These are phyloP conservation scores for Eucalyptus decipiens DNA, from an alignment of 345 rosid species.

Conservation along the genomic window DNA sequence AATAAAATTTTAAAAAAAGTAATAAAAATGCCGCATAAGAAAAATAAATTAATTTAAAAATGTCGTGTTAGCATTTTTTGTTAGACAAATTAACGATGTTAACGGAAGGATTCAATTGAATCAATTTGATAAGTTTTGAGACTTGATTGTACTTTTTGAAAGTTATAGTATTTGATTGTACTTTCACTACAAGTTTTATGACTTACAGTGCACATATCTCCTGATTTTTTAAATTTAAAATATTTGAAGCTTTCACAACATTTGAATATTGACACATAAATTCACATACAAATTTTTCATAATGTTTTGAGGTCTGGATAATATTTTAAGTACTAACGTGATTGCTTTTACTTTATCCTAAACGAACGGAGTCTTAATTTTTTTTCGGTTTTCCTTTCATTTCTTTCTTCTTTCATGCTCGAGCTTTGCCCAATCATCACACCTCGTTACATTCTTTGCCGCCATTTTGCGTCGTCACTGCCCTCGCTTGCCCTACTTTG, in stretches of 20 bases:
- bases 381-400: neutral
- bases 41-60: too few relatives aligned
- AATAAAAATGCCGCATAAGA: too few relatives aligned
- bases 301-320: neutral
- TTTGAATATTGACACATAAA: neutral
- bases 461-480: neutral
- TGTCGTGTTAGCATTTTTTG: too few relatives aligned
- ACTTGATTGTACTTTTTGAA: too few relatives aligned
- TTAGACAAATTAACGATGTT: too few relatives aligned
- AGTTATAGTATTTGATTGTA: rapidly evolving
- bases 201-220: too few relatives aligned
- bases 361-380: neutral
- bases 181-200: too few relatives aligned
- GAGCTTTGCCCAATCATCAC: neutral
- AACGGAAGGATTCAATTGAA: too few relatives aligned
- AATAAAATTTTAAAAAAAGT: too few relatives aligned
- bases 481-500: neutral
- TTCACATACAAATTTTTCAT: neutral
- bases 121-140: too few relatives aligned
- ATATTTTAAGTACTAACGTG: neutral
- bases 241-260: neutral
- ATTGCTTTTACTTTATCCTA: neutral
- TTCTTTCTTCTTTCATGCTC: neutral
- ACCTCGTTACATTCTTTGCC: neutral
- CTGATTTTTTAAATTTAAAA: neutral